Evolutionary conservation across 164 flowering plant species (phyloP), one percentile per base, ranked within the genome.

Genomic region (Buxus sempervirens): DNA sequence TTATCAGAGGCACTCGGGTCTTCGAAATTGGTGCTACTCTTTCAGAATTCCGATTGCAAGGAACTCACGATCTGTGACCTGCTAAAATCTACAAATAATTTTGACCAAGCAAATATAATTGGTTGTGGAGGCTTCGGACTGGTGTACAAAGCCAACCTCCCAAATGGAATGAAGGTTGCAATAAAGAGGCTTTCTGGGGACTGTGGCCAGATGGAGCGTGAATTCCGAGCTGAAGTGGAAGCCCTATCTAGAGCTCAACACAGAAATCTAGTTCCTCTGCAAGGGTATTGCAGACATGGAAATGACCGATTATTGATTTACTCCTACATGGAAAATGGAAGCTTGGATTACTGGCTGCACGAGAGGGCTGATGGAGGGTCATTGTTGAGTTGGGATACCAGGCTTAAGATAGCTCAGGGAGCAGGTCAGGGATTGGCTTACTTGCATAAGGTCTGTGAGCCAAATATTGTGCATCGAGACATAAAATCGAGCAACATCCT

Each of bases 61-160:
- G 88, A 87, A 74, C 82, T 88, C 48, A 80, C 89, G 14, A 84
- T 86, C 54, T 75, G 73, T 22, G 94, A 89, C 69, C 64, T 89
- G 64, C 61, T 91, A 59, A 84, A 81, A 71, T 78, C 94, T 7
- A 89, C 92, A 48, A 80, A 80, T 73, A 86, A 85, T 61, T 91
- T 91, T 70, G 86, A 74, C 79, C 91, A 87, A 67, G 86, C 90
- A 27, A 91, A 91, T 72, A 91, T 91, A 51, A 84, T 91, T 62
- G 97, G 94, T 16, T 89, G 94, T 71, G 97, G 97, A 42, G 97
- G 97, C 14, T 90, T 90, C 58, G 96, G 96, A 42, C 80, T 87
- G 36, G 92, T 85, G 36, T 85, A 85, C 82, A 87, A 82, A 72
- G 90, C 91, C n/a, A 73, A 67, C 62, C 80, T 90, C 54, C 88